Base-by-base conservation (phyloP, 176 grass and related monocot species). In the Carex scoparia region DNA sequence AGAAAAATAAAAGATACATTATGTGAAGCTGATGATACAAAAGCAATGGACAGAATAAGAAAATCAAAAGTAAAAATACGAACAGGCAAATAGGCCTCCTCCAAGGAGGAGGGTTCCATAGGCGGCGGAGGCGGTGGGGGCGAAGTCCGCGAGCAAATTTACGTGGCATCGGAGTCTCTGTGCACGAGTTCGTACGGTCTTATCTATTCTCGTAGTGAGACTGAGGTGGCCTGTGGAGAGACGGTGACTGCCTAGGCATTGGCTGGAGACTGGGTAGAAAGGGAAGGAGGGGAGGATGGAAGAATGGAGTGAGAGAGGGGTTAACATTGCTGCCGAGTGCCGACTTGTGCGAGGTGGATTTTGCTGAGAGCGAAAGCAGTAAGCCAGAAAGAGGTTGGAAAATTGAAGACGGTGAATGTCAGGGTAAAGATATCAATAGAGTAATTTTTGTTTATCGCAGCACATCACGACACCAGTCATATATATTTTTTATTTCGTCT, bases 41-140 rank as follows among this genome's bases (percentile, higher is more conserved):
- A 37, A 71, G 15, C 51, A 28, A 59, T 58, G 15, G 23, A 55
- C 83, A 79, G 66, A 79, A 80, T 14, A 61, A 33, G 70, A 74
- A 49, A 74, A 81, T 23, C 63, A n/a, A 62, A 5, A 7, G 83
- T 1, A 69, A 37, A 49, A 66, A 42, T 31, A 81, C 89, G 79
- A 84, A 96, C 94, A 96, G 11, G 94, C 94, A 56, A 95, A 95
- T 13, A 73, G 76, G 48, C 94, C 89, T 67, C 94, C 91, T 64
- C 91, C 91, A 56, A 96, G 87, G 89, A 96, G 94, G 58, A 96
- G 84, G 1, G 85, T 87, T 14, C 94, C 94, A 79, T 91, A 96
- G 49, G 76, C 65, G 31, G 87, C 87, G 2, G 91, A 91, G 49
- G 89, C 65, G 1, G 87, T 79, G 30, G 91, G 94, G 27, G 86